phyloP scores from a whole-genome alignment of 768 basidiomycete genomes.

The Termitomyces sp. region DNA sequence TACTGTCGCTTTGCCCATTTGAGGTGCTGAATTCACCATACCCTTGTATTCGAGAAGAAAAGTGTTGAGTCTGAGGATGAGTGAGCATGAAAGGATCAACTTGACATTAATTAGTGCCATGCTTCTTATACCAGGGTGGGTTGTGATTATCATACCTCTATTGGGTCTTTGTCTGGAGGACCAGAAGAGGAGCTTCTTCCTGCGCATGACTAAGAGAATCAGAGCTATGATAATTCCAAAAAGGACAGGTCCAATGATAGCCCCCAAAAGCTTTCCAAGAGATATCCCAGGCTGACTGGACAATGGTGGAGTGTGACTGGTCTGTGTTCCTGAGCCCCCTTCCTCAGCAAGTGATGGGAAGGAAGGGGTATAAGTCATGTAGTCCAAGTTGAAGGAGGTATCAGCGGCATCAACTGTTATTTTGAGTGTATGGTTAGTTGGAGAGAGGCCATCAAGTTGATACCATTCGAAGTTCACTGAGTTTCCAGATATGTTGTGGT shows the following conservation, averaged over 20 bases:
- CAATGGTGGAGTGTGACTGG: not conserved
- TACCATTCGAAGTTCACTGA: not conserved
- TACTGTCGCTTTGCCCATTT: not conserved
- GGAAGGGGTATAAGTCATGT: not conserved
- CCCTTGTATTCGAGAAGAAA: not conserved
- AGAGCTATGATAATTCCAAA: not conserved
- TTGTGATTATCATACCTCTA: not conserved
- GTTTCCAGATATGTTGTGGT: not conserved
- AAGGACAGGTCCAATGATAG: not conserved
- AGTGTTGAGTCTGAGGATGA: not conserved
- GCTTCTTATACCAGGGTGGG: not conserved
- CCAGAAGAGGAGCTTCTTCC: not conserved
- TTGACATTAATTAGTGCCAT: not conserved
- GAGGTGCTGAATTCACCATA: not conserved
- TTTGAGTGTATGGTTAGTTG: not conserved
- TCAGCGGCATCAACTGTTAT: not conserved
- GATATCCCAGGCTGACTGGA: not conserved
- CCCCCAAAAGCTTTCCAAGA: not conserved
- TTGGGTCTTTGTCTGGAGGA: not conserved
- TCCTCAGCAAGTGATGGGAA: not conserved
- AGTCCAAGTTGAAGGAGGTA: not conserved
- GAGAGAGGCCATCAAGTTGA: not conserved
- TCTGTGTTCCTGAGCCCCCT: not conserved
- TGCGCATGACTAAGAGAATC: not conserved
- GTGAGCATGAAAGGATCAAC: not conserved